Evolutionary conservation across 2,329 filamentous ascomycete species (phyloP).

Genomic region (Colletotrichum sp.): DNA sequence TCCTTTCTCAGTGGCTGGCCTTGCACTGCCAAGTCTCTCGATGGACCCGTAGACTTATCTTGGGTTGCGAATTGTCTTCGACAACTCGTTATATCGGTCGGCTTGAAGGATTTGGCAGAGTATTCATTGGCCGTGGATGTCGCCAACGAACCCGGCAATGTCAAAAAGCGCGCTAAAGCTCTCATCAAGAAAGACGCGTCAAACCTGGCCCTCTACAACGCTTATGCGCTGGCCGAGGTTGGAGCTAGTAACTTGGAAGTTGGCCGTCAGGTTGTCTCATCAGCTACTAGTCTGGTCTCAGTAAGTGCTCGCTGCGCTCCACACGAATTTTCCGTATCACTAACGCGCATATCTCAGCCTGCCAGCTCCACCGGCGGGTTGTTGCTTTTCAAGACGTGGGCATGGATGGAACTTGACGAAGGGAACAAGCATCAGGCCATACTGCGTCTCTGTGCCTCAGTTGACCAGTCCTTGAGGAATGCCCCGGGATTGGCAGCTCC

Average conservation of each 20-base stretch:
- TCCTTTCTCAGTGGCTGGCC: conserved; percentile 36
- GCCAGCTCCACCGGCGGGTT: conserved; percentile 23
- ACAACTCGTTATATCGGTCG: conserved; percentile 54
- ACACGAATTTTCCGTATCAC: background rate
- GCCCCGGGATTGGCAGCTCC: conserved; percentile 24
- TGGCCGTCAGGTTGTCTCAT: conserved; percentile 69
- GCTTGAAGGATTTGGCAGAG: conserved; percentile 62
- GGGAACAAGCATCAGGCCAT: conserved; percentile 39
- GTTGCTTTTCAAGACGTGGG: conserved; percentile 64
- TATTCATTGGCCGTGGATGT: conserved; percentile 75
- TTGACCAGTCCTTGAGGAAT: conserved; percentile 32
- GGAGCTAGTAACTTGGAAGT: conserved; percentile 60
- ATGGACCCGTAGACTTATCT: conserved; percentile 39
- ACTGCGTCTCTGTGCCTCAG: conserved; percentile 43
- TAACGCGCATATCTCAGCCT: background rate
- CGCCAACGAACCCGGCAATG: conserved; percentile 54
- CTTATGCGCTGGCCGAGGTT: conserved; percentile 77
- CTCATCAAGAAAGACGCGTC: conserved; percentile 73
- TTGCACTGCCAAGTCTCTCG: conserved; percentile 21
- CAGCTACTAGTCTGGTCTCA: conserved; percentile 55
- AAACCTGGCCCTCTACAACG: conserved; percentile 75
- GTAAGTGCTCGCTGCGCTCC: conserved; percentile 28
- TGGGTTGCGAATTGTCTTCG: conserved; percentile 62
- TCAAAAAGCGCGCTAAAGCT: conserved; percentile 74
- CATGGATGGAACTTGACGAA: conserved; percentile 68